Evolutionary conservation across 257 asterid species (phyloP), one percentile per base, ranked within the genome.

Genomic region (Mentha longifolia): DNA sequence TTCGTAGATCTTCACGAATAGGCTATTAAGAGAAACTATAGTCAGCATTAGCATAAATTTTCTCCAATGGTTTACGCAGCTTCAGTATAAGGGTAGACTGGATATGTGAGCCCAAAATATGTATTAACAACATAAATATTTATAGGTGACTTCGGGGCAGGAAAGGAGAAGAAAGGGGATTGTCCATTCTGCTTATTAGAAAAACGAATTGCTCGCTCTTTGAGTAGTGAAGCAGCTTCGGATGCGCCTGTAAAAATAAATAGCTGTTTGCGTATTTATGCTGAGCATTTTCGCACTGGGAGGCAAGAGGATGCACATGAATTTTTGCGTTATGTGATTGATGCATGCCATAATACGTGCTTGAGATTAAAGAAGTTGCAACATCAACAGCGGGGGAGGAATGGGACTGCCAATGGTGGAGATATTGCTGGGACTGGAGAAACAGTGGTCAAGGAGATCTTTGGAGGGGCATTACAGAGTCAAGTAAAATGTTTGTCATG

Each of bases 301-400:
- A 85, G 95, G 80, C 98, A 93, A 75, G 98, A 93, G 80, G 98
- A 93, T 80, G 98, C 98, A 12, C 98, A 93, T 81, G 99, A 95
- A 78, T 95, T 95, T 78, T 83, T 95, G 91, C 94, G 95, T 33
- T 95, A 95, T 84, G 98, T 95, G 76, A 95, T 95, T 56, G 99
- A 92, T 76, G 92, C 97, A 15, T 95, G 99, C 78, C 99, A 95
- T 76, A 86, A 92, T 67, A 85, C 98, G 9, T 95, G 99, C 74
- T 82, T 95, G 83, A 85, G 96, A 82, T 72, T 91, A 78, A 90
- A 86, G 87, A 95, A 89, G 82, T 82, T 92, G 77, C 97, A 89
- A 73, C 87, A 78, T 73, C 88, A 77, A 43, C 91, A 84, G 62
- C 80, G 83, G 74, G 81, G 85, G 65, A 86, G 80, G 63, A 81